Base-by-base conservation (phyloP, 2,329 filamentous ascomycete species). In the Phaeosphaeria sp. region DNA sequence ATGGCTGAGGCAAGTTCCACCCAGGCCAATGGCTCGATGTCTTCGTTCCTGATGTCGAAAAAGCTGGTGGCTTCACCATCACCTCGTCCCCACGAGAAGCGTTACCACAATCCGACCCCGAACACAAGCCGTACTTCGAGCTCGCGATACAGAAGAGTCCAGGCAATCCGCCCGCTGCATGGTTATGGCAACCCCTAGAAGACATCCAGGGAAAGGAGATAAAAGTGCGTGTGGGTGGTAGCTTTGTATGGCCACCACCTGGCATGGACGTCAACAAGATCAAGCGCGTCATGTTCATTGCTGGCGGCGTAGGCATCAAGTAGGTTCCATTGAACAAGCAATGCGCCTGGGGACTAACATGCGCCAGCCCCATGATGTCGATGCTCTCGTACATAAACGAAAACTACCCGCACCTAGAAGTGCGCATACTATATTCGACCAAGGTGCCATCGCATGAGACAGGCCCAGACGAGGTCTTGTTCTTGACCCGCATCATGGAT, bases 21-120 rank as follows among this genome's bases (percentile, higher is more conserved):
- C 87, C 93, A 5, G 93, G 93, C 53, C 93, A 96, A 81, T 97
- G 92, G 91, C 84, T 97, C 55, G 93, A 97, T 74, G 88, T 92
- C 6, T 89, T 90, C 74, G 85, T 92, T 52, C 92, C 93, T 1
- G 81, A 80, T 39, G 79, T 91, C 45, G 69, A 83, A 44, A 87
- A 89, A 73, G 88, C 91, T 3, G 93, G 93, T 33, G 93, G 93
- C 56, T 97, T 96, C 81, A 96, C 92, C 43, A 90, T 96, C 63
- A 94, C 92, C 6, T 95, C 91, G 1, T 80, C 89, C 0, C 92
- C 92, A 0, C 84, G 83, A 43, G 79, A 82, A 53, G 83, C 86
- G 2, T 59, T 75, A 21, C 59, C 73, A 48, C 65, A 64, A 47
- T 47, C 66, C 25, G 58, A 68, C 55, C 53, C 57, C 46, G 60